Evolutionary conservation across 169 alveolate genomes (phyloP).

Genomic region (Eimeria falciformis): DNA sequence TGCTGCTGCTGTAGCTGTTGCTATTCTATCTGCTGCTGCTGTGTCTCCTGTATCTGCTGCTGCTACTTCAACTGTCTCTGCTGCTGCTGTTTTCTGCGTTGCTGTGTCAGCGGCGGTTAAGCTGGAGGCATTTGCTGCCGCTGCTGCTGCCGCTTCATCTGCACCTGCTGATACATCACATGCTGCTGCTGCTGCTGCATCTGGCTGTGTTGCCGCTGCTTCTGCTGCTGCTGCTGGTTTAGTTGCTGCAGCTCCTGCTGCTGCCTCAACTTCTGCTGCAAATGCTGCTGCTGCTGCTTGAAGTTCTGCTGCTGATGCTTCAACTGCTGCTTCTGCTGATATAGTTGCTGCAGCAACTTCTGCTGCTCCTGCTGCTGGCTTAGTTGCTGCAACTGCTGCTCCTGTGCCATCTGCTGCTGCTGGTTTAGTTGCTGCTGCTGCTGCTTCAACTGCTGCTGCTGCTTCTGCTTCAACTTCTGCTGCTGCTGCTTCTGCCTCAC

Average conservation of each 20-base stretch:
- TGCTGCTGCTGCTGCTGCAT: background rate
- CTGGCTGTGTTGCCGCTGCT: background rate
- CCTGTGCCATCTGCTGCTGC: background rate
- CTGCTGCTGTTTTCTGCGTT: background rate
- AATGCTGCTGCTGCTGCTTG: background rate
- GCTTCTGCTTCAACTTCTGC: slow-evolving; percentile 11
- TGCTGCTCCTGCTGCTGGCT: background rate
- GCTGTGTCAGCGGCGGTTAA: background rate
- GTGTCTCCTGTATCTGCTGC: background rate
- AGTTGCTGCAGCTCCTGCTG: slow-evolving; percentile 3
- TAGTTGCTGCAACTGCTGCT: background rate
- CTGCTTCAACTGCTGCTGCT: background rate
- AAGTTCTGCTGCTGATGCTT: slow-evolving; percentile 4
- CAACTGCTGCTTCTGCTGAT: background rate
- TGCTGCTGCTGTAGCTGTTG: background rate
- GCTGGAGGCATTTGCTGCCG: background rate
- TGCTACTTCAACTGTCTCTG: background rate
- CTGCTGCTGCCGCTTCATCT: background rate
- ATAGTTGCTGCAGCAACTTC: background rate
- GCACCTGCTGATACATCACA: background rate
- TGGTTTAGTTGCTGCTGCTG: background rate
- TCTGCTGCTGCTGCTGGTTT: background rate
- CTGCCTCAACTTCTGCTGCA: background rate
- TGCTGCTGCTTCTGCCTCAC: background rate
- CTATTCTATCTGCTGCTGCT: background rate